Base-by-base conservation (phyloP, 1,139 yeast genomes). In the Arxiozyma heterogenica region DNA sequence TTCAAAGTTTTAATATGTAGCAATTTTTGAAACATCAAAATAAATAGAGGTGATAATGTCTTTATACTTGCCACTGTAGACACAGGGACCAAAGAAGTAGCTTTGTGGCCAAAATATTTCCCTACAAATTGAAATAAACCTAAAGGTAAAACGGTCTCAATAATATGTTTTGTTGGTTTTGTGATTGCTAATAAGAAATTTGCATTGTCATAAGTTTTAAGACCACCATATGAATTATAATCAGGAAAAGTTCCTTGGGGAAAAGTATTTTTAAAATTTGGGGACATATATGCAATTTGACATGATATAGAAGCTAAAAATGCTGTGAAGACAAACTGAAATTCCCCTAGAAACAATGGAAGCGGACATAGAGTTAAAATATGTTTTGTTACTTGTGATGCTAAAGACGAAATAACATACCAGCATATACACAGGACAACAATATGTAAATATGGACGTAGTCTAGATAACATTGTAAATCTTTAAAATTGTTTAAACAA, bases 61-160 rank as follows among this genome's bases (percentile, higher is more conserved):
- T 93, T 93, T 63, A 93, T 84, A 45, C 97, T 93, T 65, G 93
- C 96, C 23, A 93, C 97, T 57, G 93, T 77, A 1, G 97, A 88
- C 17, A 93, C 96, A 0, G 97, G 97, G 39, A 93, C 90, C 56
- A 86, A 72, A 5, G 93, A 81, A 1, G 98, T 91, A 23, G 98
- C 95, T 66, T 86, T 85, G 68, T 90, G 97, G 7, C 94, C 84
- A 53, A 95, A 82, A 61, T 89, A 81, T 69, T 93, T 97, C 25
- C 98, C 98, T 27, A 85, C 76, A 61, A 93, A 86, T 72, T 91
- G 98, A 71, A 91, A 93, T 55, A 84, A 73, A 4, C 97, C 96
- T 86, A 93, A 84, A 7, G 98, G 98, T 22, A 89, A 75, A 0
- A 95, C 90, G 25, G 95, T 83, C 53, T 75, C 68, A 11, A 89